phyloP scores from a whole-genome alignment of 2,329 filamentous ascomycete species.

The Colletotrichum euphorbiae region DNA sequence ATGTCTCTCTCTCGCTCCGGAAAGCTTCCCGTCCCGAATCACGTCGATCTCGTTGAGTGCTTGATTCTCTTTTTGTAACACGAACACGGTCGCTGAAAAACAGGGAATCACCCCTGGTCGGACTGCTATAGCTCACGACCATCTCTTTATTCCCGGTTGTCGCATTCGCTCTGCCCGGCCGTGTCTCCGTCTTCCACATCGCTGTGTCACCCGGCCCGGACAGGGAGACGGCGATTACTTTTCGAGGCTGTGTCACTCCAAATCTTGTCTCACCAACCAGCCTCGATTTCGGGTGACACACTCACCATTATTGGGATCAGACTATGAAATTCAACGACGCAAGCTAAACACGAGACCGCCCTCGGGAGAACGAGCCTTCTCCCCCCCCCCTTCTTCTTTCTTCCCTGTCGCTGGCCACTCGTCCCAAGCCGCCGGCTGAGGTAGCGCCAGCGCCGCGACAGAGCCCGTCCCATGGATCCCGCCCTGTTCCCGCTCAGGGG shows the following conservation, averaged over 20 bases:
- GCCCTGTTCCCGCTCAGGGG: slow-evolving; percentile 35
- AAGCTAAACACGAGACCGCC: neutral
- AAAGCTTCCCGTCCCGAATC: slow-evolving; percentile 13
- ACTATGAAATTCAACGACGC: neutral
- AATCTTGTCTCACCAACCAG: slow-evolving; percentile 23
- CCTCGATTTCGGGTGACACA: slow-evolving; percentile 26
- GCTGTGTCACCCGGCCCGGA: slow-evolving; percentile 13
- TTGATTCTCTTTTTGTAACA: slow-evolving; percentile 3
- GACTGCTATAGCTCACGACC: neutral
- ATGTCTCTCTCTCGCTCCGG: slow-evolving; percentile 18
- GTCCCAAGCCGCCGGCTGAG: slow-evolving; percentile 30
- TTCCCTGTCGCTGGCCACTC: slow-evolving; percentile 11
- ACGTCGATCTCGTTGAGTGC: slow-evolving; percentile 18
- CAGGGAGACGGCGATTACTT: slow-evolving; percentile 13
- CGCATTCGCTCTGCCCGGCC: neutral
- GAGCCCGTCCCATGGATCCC: slow-evolving; percentile 36
- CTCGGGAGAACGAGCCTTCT: neutral
- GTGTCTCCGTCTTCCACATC: slow-evolving; percentile 14
- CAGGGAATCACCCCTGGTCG: slow-evolving; percentile 25
- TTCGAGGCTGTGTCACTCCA: slow-evolving; percentile 8
- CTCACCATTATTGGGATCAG: slow-evolving; percentile 6
- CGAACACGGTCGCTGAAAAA: slow-evolving; percentile 11
- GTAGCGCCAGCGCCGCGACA: slow-evolving; percentile 26
- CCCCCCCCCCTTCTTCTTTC: too few relatives aligned
- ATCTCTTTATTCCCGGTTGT: slow-evolving; percentile 12